Evolutionary conservation across 2,329 filamentous ascomycete genomes (phyloP).

Genomic region (Zasmidium angulare): DNA sequence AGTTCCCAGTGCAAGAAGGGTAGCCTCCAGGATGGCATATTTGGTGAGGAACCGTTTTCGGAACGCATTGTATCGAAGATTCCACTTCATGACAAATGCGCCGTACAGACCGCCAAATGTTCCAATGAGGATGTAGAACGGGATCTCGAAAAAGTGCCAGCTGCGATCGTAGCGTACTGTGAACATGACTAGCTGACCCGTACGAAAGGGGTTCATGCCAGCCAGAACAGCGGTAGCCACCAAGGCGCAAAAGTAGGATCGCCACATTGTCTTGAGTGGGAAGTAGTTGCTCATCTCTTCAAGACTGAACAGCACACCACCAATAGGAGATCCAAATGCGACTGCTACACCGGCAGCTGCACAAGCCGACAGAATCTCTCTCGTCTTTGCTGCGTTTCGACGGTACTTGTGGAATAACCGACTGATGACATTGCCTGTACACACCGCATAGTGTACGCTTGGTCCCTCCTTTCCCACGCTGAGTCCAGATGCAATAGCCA

Average conservation of each 20-base stretch:
- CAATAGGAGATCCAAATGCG: constrained; percentile 95
- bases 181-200: constrained; percentile 98
- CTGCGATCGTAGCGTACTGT: constrained; percentile 92
- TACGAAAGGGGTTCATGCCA: constrained; percentile 96
- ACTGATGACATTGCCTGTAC: constrained; percentile 94
- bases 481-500: constrained; percentile 90
- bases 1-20: constrained; percentile 76
- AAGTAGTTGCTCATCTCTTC: constrained; percentile 98
- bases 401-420: constrained; percentile 90
- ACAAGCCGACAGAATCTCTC: constrained; percentile 91
- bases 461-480: constrained; percentile 97
- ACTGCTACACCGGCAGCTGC: constrained; percentile 94
- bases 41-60: constrained; percentile 85
- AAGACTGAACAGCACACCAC: constrained; percentile 91
- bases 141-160: constrained; percentile 95
- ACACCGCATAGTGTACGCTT: constrained; percentile 98
- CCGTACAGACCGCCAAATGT: constrained; percentile 94
- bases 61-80: constrained; percentile 85
- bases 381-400: constrained; percentile 86
- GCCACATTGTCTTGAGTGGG: constrained; percentile 94
- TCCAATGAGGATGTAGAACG: constrained; percentile 90
- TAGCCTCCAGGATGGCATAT: constrained; percentile 84
- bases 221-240: constrained; percentile 91
- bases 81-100: constrained; percentile 97
- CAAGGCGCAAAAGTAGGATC: constrained; percentile 95